Evolutionary conservation across 2,329 filamentous ascomycete genomes (phyloP).

Genomic region (Fusarium phyllophilum): DNA sequence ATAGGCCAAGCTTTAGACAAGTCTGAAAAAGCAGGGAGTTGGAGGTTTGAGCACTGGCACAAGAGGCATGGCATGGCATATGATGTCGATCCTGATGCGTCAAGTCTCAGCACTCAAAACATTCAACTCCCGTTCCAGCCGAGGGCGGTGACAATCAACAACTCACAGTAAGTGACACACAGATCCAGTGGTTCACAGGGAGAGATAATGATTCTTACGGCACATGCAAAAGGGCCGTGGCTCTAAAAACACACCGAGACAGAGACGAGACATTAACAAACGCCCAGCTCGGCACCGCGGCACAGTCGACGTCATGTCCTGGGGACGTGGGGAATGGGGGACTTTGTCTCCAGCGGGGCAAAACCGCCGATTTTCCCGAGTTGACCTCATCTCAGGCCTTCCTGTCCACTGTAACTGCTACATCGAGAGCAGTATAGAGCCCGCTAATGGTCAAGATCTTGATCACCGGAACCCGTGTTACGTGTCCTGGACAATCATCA

Average conservation of each 20-base stretch:
- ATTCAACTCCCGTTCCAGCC: conserved; percentile 12
- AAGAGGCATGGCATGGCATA: not conserved
- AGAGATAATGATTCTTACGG: not conserved
- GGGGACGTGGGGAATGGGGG: conserved; percentile 39
- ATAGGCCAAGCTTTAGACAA: conserved; percentile 30
- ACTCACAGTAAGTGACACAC: not conserved
- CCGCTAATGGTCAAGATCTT: not conserved
- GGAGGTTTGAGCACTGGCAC: conserved; percentile 6
- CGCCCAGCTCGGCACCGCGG: conserved; percentile 40
- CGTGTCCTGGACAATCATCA: not conserved
- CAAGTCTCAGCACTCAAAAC: conserved; percentile 7
- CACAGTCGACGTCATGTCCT: conserved; percentile 43
- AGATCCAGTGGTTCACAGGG: conserved; percentile 2
- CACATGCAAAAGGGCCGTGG: conserved; percentile 15
- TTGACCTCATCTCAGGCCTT: conserved; percentile 21
- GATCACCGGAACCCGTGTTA: conserved; percentile 16
- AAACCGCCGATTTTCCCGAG: conserved; percentile 44
- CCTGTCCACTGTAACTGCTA: not conserved
- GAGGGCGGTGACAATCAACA: conserved; percentile 22
- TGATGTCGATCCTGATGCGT: conserved; percentile 30
- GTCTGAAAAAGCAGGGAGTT: conserved; percentile 30
- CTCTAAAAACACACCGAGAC: conserved; percentile 23
- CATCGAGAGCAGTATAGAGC: not conserved
- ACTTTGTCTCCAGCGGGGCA: conserved; percentile 14
- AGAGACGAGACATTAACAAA: conserved; percentile 20